A percentile compares a stretch with the other conserved stretches of the same genome.
Evolutionary conservation across 2,329 filamentous ascomycete species (phyloP).

Genomic region (Cyclaneusma minus): DNA sequence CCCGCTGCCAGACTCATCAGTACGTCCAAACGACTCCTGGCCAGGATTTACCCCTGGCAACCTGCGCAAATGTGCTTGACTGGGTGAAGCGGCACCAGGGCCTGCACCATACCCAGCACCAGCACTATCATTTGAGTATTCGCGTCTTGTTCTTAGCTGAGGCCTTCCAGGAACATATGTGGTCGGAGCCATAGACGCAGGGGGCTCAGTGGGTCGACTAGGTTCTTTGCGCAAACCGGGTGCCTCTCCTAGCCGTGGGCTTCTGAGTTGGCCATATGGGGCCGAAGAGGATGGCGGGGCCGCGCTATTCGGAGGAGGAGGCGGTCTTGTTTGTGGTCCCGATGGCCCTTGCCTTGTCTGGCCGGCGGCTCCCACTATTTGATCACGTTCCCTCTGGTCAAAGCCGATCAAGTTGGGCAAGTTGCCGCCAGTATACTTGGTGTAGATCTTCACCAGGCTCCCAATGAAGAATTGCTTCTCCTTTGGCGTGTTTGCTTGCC

Average conservation of each 20-base stretch:
- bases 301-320: too few relatives aligned
- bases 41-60: slow-evolving; percentile 15
- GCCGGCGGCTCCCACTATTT: slow-evolving; percentile 42
- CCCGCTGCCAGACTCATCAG: slow-evolving; percentile 13
- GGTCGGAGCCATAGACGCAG: too few relatives aligned
- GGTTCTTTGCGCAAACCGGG: slow-evolving; percentile 11
- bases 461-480: slow-evolving; percentile 99
- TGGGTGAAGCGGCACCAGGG: slow-evolving; percentile 6
- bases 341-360: slow-evolving; percentile 8
- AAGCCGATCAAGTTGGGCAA: slow-evolving; percentile 71
- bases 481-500: slow-evolving; percentile 83
- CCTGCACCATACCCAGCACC: too few relatives aligned
- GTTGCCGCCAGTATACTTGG: slow-evolving; percentile 85
- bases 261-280: slow-evolving; percentile 11
- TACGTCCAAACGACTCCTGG: slow-evolving; percentile 17
- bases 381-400: slow-evolving; percentile 61
- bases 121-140: too few relatives aligned
- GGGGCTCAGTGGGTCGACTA: too few relatives aligned
- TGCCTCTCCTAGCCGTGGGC: slow-evolving; percentile 12
- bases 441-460: slow-evolving; percentile 88
- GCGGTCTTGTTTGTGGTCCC: slow-evolving; percentile 7
- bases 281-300: slow-evolving; percentile 4
- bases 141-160: too few relatives aligned
- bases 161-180: too few relatives aligned
- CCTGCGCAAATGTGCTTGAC: slow-evolving; percentile 12